These are phyloP conservation scores for Hemisphaericaspora subhashii DNA, from an alignment of 1,139 yeast genomes.

Conservation along the genomic window DNA sequence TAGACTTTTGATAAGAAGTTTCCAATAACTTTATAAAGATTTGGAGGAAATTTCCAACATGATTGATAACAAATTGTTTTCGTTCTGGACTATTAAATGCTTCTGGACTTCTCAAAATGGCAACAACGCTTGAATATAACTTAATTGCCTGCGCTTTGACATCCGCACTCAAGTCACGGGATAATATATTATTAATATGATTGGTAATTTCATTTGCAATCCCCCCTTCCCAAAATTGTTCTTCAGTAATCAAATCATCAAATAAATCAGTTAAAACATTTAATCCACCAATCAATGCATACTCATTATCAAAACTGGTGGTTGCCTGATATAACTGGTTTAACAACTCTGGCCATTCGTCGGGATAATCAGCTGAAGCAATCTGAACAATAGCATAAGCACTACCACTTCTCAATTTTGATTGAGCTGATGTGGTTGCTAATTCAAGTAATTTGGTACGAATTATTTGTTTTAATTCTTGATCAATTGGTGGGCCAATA, in stretches of 20 bases:
- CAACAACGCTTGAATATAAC: conserved; percentile 53
- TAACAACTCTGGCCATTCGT: conserved; percentile 86
- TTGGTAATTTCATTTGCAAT: conserved; percentile 55
- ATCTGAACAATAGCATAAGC: conserved; percentile 81
- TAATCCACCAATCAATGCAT: conserved; percentile 61
- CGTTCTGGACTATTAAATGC: conserved; percentile 38
- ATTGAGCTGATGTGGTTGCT: conserved; percentile 49
- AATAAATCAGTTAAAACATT: conserved; percentile 74
- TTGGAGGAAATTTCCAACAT: conserved; percentile 22
- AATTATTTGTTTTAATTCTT: conserved; percentile 48
- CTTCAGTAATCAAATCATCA: conserved; percentile 83
- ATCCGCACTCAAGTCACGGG: conserved; percentile 26
- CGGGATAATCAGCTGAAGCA: conserved; percentile 90
- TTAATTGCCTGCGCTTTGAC: conserved; percentile 51
- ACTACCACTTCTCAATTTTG: conserved; percentile 67
- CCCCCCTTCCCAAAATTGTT: conserved; percentile 78
- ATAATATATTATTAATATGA: conserved; percentile 46
- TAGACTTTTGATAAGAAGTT: conserved; percentile 19
- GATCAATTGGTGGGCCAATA: conserved; percentile 63
- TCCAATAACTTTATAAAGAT: conserved; percentile 22
- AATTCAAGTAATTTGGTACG: conserved; percentile 53
- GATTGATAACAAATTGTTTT: conserved; percentile 29
- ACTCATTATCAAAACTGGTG: conserved; percentile 27
- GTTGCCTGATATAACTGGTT: conserved; percentile 45
- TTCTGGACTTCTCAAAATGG: conserved; percentile 55